Evolutionary conservation across 805 yeast species (phyloP).

Genomic region (Saccharomycopsis selenospora): DNA sequence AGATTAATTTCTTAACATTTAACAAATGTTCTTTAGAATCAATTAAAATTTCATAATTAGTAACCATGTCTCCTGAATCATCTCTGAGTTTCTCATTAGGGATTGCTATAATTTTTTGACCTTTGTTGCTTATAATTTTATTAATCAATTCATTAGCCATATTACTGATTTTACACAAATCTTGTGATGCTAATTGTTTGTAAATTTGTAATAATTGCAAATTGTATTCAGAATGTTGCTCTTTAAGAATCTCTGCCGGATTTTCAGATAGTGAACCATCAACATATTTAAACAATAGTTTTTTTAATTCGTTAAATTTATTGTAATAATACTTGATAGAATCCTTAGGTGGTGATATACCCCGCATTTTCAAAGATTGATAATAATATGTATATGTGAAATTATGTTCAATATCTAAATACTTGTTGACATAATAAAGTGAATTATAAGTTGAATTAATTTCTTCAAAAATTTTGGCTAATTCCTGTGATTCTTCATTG

Average conservation of each 20-base stretch:
- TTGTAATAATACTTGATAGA: background rate
- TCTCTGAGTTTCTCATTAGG: too few relatives aligned
- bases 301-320: background rate
- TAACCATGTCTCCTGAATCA: constrained; percentile 11
- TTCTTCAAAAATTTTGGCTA: constrained; percentile 17
- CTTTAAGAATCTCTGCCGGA: background rate
- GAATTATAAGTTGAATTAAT: constrained; percentile 19
- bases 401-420: constrained; percentile 21
- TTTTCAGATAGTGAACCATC: background rate
- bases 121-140: background rate
- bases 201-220: background rate
- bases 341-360: background rate
- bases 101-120: background rate
- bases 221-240: background rate
- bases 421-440: constrained; percentile 15
- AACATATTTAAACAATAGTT: background rate
- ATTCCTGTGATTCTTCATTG: constrained; percentile 6
- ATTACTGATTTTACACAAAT: background rate
- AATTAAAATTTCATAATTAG: constrained; percentile 21
- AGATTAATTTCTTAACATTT: constrained; percentile 29
- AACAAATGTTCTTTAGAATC: constrained; percentile 27
- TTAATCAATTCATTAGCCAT: background rate
- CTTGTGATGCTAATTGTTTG: background rate
- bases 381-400: constrained; percentile 17
- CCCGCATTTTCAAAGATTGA: background rate